Conservation (phyloP, 2,329 filamentous ascomycete species). For the Colletotrichum sp. region DNA sequence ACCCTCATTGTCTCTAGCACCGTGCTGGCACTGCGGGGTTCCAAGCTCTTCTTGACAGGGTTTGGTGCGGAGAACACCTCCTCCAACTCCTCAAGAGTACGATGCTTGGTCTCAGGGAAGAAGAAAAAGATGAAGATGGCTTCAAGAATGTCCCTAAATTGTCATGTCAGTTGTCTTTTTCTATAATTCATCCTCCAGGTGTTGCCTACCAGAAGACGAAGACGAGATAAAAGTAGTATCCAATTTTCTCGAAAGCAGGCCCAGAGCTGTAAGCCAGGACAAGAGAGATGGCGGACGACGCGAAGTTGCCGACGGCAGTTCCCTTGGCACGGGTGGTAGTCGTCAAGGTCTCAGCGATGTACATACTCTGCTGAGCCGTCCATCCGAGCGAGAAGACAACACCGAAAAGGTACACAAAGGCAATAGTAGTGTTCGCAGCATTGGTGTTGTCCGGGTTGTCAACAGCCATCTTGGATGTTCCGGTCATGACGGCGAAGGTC, state of each 20-base stretch:
- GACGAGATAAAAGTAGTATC: conserved; percentile 50
- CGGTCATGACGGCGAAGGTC: conserved; percentile 55
- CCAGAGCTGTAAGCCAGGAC: conserved; percentile 50
- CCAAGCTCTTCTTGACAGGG: conserved; percentile 47
- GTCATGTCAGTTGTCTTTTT: neutral
- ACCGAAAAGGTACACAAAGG: conserved; percentile 59
- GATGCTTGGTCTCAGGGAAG: conserved; percentile 53
- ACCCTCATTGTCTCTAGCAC: conserved; percentile 35
- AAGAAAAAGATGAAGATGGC: conserved; percentile 53
- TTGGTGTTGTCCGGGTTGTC: conserved; percentile 39
- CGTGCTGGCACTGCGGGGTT: conserved; percentile 46
- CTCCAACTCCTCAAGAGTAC: conserved; percentile 59
- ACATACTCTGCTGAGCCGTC: conserved; percentile 57
- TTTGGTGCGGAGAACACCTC: conserved; percentile 54
- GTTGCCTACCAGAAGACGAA: conserved; percentile 46
- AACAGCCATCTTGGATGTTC: conserved; percentile 48
- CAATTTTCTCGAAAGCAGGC: conserved; percentile 47
- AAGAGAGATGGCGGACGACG: conserved; percentile 40
- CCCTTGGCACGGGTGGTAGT: conserved; percentile 52
- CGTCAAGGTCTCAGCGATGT: conserved; percentile 52
- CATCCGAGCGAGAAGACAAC: conserved; percentile 56
- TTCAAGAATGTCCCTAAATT: conserved; percentile 39
- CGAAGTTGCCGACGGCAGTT: conserved; percentile 47
- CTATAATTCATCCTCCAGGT: neutral
- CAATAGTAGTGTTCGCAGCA: conserved; percentile 50